Conservation (phyloP, 306 rosid genomes). For the apple (Malus domestica) region ASM211411v1 NC_041802.1:27362501-27363000, state of each 20-base stretch:
- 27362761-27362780: background rate
- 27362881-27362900: background rate
- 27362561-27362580: background rate
- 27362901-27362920: background rate
- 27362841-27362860: background rate
- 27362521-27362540: slow-evolving; percentile 1
- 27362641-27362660: background rate
- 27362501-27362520: slow-evolving; percentile 32
- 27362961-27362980: background rate
- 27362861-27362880: background rate
- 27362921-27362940: background rate
- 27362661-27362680: background rate
- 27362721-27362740: background rate
- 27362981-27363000: background rate
- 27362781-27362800: background rate
- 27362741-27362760: background rate
- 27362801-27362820: background rate
- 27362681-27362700: background rate
- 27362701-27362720: background rate
- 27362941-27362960: background rate
- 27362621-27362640: background rate
- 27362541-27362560: background rate
- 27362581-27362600: background rate
- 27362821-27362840: background rate
- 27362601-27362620: background rate